Evolutionary conservation across 306 rosid genomes (phyloP), one percentile per base, ranked within the genome.

Genomic region (Oemleria cerasiformis): DNA sequence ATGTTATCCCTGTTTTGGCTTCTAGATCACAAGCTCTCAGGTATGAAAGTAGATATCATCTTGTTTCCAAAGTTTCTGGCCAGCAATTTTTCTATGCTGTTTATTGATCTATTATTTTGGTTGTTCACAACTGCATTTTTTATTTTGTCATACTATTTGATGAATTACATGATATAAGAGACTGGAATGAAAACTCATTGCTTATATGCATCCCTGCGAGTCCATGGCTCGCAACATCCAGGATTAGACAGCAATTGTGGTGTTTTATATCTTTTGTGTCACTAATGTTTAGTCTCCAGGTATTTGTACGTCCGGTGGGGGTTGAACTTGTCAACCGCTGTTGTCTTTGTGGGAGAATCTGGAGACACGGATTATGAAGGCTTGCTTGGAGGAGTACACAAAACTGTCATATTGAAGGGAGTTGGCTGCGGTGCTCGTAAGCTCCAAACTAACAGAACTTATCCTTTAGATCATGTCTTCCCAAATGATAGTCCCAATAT

Each of bases 341-440:
- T 83, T 77, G 84, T 81, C 30, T 78, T 83, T n/a, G 80, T 78
- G 81, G 90, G 87, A 73, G 90, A 86, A 73, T 70, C 44, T 20
- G 90, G 90, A 2, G 90, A 86, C 81, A 86, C 90, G 5, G 90
- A 86, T 60, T 83, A 86, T 57, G 90, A 86, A 78, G 84, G 83
- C 53, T 65, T 83, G 80, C 54, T 83, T 38, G 87, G 90, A 2
- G 90, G 90, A 20, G 50, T 70, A 41, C 90, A 78, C 75, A 86
- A 80, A 70, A 83, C 81, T 43, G 63, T 74, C 36, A 70, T 83
- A 72, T 13, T 86, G 61, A 84, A 72, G 69, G 85, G 85, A 49
- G 62, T 82, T 11, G 70, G 77, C 6, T 36, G 40, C 45, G 67
- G 69, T 42, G 76, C 87, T 41, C 50, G 69, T 19, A 80, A 54